These are phyloP conservation scores for Blastobotrys mokoenaii DNA, from an alignment of 805 yeast genomes.

Conservation along the genomic window DNA sequence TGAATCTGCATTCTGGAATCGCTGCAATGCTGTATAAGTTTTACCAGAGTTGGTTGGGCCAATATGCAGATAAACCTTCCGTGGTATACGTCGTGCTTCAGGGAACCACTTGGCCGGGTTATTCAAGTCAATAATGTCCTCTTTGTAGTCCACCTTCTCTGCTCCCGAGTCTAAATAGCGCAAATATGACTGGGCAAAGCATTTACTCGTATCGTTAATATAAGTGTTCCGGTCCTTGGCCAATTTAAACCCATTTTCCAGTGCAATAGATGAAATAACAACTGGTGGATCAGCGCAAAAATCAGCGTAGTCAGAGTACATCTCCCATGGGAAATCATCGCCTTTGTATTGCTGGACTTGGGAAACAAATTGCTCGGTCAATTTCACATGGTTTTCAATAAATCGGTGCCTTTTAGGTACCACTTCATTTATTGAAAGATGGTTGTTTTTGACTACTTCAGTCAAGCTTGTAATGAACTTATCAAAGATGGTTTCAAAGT, in stretches of 20 bases:
- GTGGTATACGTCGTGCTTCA: slow-evolving; percentile 64
- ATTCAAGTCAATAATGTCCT: slow-evolving; percentile 44
- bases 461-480: neutral
- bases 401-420: no score
- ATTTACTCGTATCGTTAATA: neutral
- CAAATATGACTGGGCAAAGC: neutral
- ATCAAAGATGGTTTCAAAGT: neutral
- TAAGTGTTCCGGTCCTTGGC: neutral
- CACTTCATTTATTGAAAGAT: no score
- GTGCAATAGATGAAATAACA: neutral
- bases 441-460: no score
- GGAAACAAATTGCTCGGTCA: neutral
- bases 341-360: neutral
- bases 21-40: slow-evolving; percentile 72
- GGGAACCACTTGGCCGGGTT: slow-evolving; percentile 80
- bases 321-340: neutral
- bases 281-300: neutral
- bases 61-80: slow-evolving; percentile 83
- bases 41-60: slow-evolving; percentile 98
- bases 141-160: neutral
- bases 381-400: no score
- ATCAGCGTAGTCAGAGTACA: neutral
- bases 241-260: neutral
- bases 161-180: neutral
- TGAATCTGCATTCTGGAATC: slow-evolving; percentile 51